A percentile compares a stretch with the other conserved stretches of the same genome.
Conservation (phyloP, 805 yeast genomes). For the Soucietia sequanensis region DNA sequence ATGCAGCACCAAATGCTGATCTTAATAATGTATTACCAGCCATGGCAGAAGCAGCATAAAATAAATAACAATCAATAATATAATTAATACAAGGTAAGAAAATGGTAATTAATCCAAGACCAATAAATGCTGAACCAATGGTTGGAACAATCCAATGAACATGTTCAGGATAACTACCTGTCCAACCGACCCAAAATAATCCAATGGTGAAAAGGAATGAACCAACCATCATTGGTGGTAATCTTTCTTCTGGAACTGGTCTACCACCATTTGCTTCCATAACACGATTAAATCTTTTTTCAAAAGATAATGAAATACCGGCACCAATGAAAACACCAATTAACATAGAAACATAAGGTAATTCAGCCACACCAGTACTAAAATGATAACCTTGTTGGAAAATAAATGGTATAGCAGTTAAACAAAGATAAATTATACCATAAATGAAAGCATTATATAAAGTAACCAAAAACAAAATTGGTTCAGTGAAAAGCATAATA, state of each 20-base stretch:
- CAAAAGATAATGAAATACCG: constrained; percentile 49
- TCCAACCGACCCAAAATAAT: constrained; percentile 84
- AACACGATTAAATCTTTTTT: constrained; percentile 48
- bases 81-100: constrained; percentile 62
- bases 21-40: constrained; percentile 64
- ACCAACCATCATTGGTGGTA: constrained; percentile 74
- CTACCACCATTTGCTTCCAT: constrained; percentile 53
- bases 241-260: constrained; percentile 76
- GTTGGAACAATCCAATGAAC: constrained; percentile 77
- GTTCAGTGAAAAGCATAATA: constrained; percentile 38
- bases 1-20: constrained; percentile 57
- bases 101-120: constrained; percentile 50
- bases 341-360: constrained; percentile 78
- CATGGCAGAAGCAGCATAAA: constrained; percentile 60
- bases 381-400: constrained; percentile 59
- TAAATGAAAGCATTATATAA: constrained; percentile 50
- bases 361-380: constrained; percentile 60
- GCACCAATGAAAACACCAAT: constrained; percentile 68
- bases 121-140: constrained; percentile 41
- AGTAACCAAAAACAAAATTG: constrained; percentile 42
- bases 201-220: constrained; percentile 73
- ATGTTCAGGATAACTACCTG: constrained; percentile 69
- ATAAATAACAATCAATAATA: constrained; percentile 57
- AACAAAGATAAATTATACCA: constrained; percentile 45
- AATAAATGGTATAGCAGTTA: constrained; percentile 44